Percentiles rank a stretch among this genome's conserved stretches.
These are phyloP conservation scores for Prosopis cineraria DNA, from an alignment of 306 rosid species.

Conservation along the genomic window DNA sequence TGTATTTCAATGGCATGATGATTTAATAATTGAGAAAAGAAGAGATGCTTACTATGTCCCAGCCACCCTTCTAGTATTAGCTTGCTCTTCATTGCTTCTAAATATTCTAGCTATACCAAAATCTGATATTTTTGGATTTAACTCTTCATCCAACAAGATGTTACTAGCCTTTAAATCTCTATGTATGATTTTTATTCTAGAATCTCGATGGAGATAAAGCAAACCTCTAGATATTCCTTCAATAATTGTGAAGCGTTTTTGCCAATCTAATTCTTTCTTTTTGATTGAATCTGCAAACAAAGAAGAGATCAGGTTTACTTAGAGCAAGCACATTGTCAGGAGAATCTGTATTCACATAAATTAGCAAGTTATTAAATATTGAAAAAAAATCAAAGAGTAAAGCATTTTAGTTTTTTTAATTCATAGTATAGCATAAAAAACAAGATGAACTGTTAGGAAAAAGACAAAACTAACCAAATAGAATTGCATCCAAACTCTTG, in stretches of 20 bases:
- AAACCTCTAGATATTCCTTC: neutral
- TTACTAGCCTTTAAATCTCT: neutral
- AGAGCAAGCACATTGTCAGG: neutral
- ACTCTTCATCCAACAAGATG: neutral
- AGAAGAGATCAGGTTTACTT: neutral
- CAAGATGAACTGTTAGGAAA: neutral
- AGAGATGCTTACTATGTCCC: neutral
- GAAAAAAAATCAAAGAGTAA: neutral
- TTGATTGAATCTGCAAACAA: neutral
- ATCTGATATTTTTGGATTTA: neutral
- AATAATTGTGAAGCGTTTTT: neutral
- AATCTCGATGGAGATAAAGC: neutral
- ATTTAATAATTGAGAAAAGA: neutral
- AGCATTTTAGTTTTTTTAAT: neutral
- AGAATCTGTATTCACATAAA: neutral
- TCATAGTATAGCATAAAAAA: neutral
- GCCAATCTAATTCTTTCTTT: neutral
- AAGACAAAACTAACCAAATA: neutral
- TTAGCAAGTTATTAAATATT: neutral
- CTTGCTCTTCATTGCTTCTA: neutral
- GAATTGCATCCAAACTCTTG: neutral
- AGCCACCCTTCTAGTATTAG: neutral
- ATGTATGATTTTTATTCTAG: conserved; percentile 3
- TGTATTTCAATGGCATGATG: neutral
- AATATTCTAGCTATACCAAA: neutral